Base-by-base conservation (phyloP, 805 yeast genomes). In the Starmerella etchellsii region DNA sequence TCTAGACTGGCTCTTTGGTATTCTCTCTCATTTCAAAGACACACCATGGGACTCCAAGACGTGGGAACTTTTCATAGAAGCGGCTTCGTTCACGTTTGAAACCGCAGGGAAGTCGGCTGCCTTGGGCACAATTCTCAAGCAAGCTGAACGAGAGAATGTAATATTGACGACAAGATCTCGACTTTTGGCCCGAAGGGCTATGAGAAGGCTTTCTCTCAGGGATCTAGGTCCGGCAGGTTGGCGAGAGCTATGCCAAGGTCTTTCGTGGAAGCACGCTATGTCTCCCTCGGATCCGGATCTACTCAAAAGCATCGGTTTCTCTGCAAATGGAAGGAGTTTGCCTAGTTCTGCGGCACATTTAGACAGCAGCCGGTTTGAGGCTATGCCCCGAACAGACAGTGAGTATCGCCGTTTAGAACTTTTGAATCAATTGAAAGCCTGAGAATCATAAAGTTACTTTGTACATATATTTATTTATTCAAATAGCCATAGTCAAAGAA, bases 1-100 rank as follows among this genome's bases (percentile, higher is more conserved):
- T 21, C 30, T 51, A 3, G 53, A 48, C 31, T 49, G 49, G 48
- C 51, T 41, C 34, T 34, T 51, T 14, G 53, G 49, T 6, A 9
- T 47, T 3, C 39, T 50, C 4, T 31, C 18, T 11, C 18, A 21
- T 19, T 50, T 46, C 40, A 14, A n/a, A 10, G 15, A 16, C 15
- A 42, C 46, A 4, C 16, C 15, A 11, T 49, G 51, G 39, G 27
- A 39, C 27, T 26, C 40, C 10, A n/a, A 31, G 21, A 28, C 51
- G 7, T 44, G 47, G 44, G 38, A 44, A 21, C 31, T 25, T 19
- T 19, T 50, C 22, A 37, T 50, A 9, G 43, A 39, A 19, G 39
- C 37, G 2, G 51, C 48, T 3, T 14, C 35, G 10, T 19, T 29
- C 18, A 34, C 28, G 15, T 14, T 10, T 10, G 40, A 37, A 18